These are phyloP conservation scores for Inosperma sp. DNA, from an alignment of 768 basidiomycete species.

Conservation along the genomic window DNA sequence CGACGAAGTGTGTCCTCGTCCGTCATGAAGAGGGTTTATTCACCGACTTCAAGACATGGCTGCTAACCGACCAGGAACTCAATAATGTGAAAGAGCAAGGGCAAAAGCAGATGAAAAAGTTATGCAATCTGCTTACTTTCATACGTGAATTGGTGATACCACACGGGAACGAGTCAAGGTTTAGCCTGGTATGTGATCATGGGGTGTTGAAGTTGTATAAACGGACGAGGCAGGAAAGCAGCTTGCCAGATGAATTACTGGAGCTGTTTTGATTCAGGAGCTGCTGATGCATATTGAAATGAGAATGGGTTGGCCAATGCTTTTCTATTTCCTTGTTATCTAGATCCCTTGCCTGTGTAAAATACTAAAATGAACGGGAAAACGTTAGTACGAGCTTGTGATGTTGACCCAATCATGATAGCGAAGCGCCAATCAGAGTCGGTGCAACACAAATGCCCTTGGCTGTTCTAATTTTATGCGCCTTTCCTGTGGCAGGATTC, in stretches of 20 bases:
- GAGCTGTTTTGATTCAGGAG: conserved; percentile 23
- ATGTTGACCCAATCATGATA: conserved; percentile 60
- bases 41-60: conserved; percentile 42
- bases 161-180: conserved; percentile 45
- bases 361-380: too few species aligned
- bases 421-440: conserved; percentile 81
- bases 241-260: conserved; percentile 43
- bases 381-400: too few species aligned
- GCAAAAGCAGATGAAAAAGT: conserved; percentile 33
- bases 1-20: conserved; percentile 52
- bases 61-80: conserved; percentile 31
- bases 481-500: conserved; percentile 69
- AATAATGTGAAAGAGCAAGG: conserved; percentile 26
- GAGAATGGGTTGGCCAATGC: too few species aligned
- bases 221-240: conserved; percentile 39
- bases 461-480: conserved; percentile 83
- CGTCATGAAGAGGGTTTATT: conserved; percentile 55
- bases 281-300: too few species aligned
- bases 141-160: conserved; percentile 48
- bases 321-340: too few species aligned
- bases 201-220: conserved; percentile 49
- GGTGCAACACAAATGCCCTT: conserved; percentile 78
- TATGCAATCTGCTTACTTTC: conserved; percentile 34
- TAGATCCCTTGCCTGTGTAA: too few species aligned
- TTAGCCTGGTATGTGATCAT: conserved; percentile 52